Conservation (phyloP, 768 basidiomycete species). For the Melanogaster broomeanus region DNA sequence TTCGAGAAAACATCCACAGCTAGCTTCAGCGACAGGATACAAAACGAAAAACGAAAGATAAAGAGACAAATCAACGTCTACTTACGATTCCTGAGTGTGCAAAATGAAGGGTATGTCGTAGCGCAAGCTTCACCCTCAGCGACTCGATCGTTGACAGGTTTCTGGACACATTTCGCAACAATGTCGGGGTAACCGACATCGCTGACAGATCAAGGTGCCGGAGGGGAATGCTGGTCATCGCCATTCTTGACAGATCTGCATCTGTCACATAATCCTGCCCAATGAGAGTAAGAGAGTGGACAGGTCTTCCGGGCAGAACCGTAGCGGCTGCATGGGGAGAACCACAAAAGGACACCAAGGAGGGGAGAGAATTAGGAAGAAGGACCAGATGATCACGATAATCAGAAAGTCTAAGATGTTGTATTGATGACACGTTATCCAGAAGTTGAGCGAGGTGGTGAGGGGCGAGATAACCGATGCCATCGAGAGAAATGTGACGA, state of each 20-base stretch:
- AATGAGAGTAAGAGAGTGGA: constrained; percentile 54
- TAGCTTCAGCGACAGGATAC: constrained; percentile 2
- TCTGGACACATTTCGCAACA: constrained; percentile 56
- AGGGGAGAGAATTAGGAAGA: constrained; percentile 45
- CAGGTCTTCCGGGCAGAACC: constrained; percentile 62
- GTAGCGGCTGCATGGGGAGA: constrained; percentile 57
- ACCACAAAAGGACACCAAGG: constrained; percentile 58
- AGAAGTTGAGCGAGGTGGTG: constrained; percentile 45
- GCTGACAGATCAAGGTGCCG: constrained; percentile 58
- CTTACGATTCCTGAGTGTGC: constrained; percentile 59
- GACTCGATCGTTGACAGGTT: constrained; percentile 51
- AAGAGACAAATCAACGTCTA: constrained; percentile 10
- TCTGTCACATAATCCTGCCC: constrained; percentile 58
- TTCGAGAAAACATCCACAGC: constrained; percentile 3
- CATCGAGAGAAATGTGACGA: constrained; percentile 44
- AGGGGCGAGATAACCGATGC: constrained; percentile 40
- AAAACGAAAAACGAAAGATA: constrained; percentile 1
- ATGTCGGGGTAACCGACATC: constrained; percentile 57
- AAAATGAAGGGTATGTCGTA: constrained; percentile 66
- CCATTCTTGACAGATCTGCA: constrained; percentile 52
- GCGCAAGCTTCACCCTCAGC: constrained; percentile 57
- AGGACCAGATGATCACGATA: constrained; percentile 44
- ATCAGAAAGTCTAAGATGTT: constrained; percentile 49
- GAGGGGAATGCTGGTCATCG: constrained; percentile 48
- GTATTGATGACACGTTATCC: constrained; percentile 40